phyloP scores from a whole-genome alignment of 768 basidiomycete species.

The Amanita subjunquillea region DNA sequence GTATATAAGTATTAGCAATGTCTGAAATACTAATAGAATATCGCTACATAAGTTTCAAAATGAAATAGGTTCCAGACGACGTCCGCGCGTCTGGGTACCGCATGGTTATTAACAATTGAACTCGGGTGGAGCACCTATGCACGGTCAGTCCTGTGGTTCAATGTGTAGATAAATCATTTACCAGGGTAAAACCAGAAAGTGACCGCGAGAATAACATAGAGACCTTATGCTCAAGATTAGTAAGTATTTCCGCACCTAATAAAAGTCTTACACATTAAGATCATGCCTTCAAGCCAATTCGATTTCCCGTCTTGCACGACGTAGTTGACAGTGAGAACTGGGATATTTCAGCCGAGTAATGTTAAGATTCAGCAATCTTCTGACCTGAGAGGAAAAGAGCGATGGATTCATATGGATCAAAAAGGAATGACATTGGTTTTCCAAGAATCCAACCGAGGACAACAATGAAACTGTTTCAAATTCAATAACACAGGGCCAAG shows the following conservation, averaged over 20 bases:
- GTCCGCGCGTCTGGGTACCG: not conserved
- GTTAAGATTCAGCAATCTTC: not conserved
- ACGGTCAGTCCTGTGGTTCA: not conserved
- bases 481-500: not conserved
- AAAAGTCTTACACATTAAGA: slow-evolving; percentile 27
- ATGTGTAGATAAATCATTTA: slow-evolving; percentile 8
- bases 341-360: not conserved
- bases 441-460: slow-evolving; percentile 72
- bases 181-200: slow-evolving; percentile 58
- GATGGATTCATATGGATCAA: slow-evolving; percentile 85
- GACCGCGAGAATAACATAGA: slow-evolving; percentile 65
- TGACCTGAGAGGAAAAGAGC: slow-evolving; percentile 37
- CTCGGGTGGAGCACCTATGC: slow-evolving; percentile 18
- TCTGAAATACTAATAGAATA: not conserved
- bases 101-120: slow-evolving; percentile 14
- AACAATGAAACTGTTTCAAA: slow-evolving; percentile 50
- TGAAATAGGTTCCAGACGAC: not conserved
- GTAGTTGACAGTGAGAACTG: slow-evolving; percentile 78
- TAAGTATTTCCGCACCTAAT: too few relatives aligned
- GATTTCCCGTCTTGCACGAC: slow-evolving; percentile 74
- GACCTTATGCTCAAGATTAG: slow-evolving; percentile 21
- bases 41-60: not conserved
- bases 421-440: slow-evolving; percentile 72
- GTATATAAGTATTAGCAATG: not conserved
- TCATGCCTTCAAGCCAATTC: slow-evolving; percentile 75